phyloP scores from a whole-genome alignment of 257 asterid species.

The Fraxinus pennsylvanica region DNA sequence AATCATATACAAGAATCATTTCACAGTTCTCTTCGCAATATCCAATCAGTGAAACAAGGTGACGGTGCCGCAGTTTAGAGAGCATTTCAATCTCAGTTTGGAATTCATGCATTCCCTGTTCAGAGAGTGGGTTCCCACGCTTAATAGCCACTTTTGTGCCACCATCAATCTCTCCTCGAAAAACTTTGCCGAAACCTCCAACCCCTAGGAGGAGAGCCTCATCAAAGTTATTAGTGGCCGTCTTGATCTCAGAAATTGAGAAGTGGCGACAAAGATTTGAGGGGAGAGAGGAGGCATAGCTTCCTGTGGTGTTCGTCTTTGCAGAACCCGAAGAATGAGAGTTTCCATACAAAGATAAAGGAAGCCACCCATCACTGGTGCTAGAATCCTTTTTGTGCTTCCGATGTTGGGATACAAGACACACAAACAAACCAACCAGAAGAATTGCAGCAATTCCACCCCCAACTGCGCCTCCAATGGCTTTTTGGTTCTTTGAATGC shows the following conservation, averaged over 20 bases:
- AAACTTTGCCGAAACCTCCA: constrained; percentile 89
- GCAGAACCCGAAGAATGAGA: constrained; percentile 74
- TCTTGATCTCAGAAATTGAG: constrained; percentile 78
- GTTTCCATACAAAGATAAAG: constrained; percentile 80
- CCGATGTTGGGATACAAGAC: constrained; percentile 39
- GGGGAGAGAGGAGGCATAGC: constrained; percentile 83
- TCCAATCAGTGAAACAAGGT: constrained; percentile 82
- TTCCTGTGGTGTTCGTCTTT: constrained; percentile 80
- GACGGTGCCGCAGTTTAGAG: constrained; percentile 89
- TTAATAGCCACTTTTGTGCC: constrained; percentile 87
- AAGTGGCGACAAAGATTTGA: constrained; percentile 87
- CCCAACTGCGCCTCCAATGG: constrained; percentile 80
- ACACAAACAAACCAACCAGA: constrained; percentile 56
- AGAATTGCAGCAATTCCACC: constrained; percentile 70
- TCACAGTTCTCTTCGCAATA: constrained; percentile 89
- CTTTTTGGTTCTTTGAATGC: constrained; percentile 37
- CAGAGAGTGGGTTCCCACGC: constrained; percentile 92
- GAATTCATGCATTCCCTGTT: constrained; percentile 85
- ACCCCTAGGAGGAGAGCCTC: constrained; percentile 82
- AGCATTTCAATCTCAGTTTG: constrained; percentile 96
- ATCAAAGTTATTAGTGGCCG: constrained; percentile 79
- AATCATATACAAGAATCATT: constrained; percentile 87
- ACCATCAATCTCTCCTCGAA: constrained; percentile 79
- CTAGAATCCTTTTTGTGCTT: constrained; percentile 55
- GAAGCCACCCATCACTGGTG: constrained; percentile 87